Evolutionary conservation across 305 asterid genomes (phyloP), one percentile per base, ranked within the genome.

Genomic region (Fraxinus nigra): DNA sequence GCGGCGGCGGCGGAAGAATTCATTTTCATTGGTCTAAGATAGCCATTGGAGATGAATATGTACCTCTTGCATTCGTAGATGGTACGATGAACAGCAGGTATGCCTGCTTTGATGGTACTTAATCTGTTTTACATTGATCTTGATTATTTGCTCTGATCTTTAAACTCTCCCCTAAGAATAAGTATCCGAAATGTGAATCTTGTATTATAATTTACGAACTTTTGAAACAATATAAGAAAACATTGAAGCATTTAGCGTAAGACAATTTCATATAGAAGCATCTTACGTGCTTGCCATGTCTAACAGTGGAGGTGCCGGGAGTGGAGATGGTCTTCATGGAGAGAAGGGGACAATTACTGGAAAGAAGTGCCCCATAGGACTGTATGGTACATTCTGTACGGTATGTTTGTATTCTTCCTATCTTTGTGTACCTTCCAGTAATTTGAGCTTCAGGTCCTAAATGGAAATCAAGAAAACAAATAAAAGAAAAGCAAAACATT

Each of bases 1-100:
- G 98, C 1, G 98, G 98, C 40, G 98, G 97, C 1, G 98, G 98
- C 83, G 98, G 98, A 82, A 92, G 98, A 93, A 89, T 95, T 84
- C 98, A 95, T 90, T 92, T 95, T 87, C 98, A 95, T 85, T 95
- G 98, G 98, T 90, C 97, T 78, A 89, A 90, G 82, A 91, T 95
- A 83, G 89, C 88, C 72, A 85, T 78, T 77, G 98, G 97, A 59
- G 92, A 90, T 84, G 97, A 95, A 84, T 95, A 95, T 88, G 85
- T 88, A 34, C 97, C 98, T 40, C 94, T 92, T 86, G 98, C 98
- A 59, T 90, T 88, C 82, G 87, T 95, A 76, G 86, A 93, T 89
- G 97, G 98, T 79, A 87, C 87, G 77, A 89, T 95, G 85, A 82
- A 84, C 84, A 83, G 83, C 85, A 88, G 98, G 98, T 93, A 89